Base-by-base conservation (phyloP, 2,329 filamentous ascomycete genomes). In the Pseudogymnoascus sp. region DNA sequence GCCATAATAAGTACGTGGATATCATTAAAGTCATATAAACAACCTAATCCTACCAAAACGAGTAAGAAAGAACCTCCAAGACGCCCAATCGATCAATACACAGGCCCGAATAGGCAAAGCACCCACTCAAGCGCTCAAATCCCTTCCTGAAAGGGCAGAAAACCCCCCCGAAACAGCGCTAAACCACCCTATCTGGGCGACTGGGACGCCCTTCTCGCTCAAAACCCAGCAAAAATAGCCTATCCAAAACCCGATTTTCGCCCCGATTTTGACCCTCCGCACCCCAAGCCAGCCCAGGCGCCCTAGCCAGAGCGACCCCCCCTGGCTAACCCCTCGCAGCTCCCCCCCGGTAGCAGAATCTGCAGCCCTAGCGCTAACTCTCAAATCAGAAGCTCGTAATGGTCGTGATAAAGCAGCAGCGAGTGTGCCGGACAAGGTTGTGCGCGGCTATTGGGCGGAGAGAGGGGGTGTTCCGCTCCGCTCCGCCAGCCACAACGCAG, bases 361-460 rank as follows among this genome's bases (percentile, higher is more conserved):
- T 56, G 50, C 50, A 56, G 50, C 50, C 50, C 50, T 56, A 56
- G 50, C 50, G 50, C 50, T 56, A 56, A 56, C 50, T 56, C 50
- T 56, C 50, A 56, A 56, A 56, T 56, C 50, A 56, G 50, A 56
- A 14, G 50, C 50, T 56, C 50, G 28, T 56, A 34, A 56, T 56
- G 25, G 50, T 56, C 28, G 16, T 56, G 50, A 34, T 56, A 56
- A 56, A 56, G 50, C 50, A 56, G 50, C 50, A 56, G 28, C 50
- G 11, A 56, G 28, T 56, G 28, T 34, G 50, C 50, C 12, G 50
- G 50, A 56, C 50, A 56, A 56, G 50, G 50, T 56, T 56, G 50
- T 56, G 50, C 50, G 50, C 50, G 50, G 50, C 50, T 56, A 56
- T 56, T 56, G n/a, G 11, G 50, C 50, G 50, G 50, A 18, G 18